Evolutionary conservation across 441 rosid species (phyloP), one percentile per base, ranked within the genome.

Genomic region (Raphanus hybrid): DNA sequence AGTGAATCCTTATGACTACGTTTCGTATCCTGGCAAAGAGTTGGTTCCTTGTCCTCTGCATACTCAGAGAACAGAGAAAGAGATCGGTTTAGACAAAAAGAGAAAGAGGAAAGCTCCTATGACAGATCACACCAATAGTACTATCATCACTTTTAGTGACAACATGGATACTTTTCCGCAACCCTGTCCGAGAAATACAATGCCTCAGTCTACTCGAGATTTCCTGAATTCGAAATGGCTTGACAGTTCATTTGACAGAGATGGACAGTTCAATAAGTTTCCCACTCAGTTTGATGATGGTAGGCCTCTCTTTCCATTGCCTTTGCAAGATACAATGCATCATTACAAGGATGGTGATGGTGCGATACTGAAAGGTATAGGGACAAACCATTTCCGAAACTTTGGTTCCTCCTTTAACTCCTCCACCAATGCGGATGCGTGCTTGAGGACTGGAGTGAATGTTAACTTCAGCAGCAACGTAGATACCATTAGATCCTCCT

Each of bases 191-290:
- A 2, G 43, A 39, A 8, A 9, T 39, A 39, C 43, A 39, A 8
- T 8, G 43, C 43, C 43, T 8, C 43, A 39, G 10, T 39, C 43
- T 39, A 39, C 43, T 39, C 43, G 43, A 39, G 43, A 39, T 39
- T 39, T 39, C 43, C 8, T 80, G 23, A 68, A 67, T 20, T 88
- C 80, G 64, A 85, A 84, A 55, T 84, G 85, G 77, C 75, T 69
- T 20, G 79, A 82, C 69, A 83, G 66, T 45, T 85, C 96, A 79
- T 81, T 84, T 61, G 80, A 73, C 73, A 82, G 81, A 12, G 76
- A 76, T 70, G 81, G 72, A 78, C 75, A 70, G 75, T 85, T 84
- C 54, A 72, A 55, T 43, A 69, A 77, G 16, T 62, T 57, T 74
- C 59, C 45, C 65, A 43, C 88, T 52, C 83, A 69, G 70, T 69